Conservation (phyloP, 2,329 filamentous ascomycete genomes). For the Beauveria sp. region DNA sequence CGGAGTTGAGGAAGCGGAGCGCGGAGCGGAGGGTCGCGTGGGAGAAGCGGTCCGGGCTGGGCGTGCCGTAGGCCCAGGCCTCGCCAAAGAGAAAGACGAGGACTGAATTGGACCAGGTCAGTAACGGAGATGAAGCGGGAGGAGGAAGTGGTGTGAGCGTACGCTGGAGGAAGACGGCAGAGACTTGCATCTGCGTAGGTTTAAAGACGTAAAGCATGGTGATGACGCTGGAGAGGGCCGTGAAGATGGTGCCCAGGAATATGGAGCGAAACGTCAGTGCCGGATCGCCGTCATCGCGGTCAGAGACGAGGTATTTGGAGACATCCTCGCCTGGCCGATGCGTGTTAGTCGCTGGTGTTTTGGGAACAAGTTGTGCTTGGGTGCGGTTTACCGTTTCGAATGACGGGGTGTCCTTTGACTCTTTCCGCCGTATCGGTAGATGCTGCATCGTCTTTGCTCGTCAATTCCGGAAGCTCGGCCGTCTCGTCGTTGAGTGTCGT, state of each 20-base stretch:
- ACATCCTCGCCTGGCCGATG: slow-evolving; percentile 12
- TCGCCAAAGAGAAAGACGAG: slow-evolving; percentile 13
- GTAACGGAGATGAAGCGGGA: neutral
- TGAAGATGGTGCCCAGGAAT: slow-evolving; percentile 14
- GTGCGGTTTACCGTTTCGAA: slow-evolving; percentile 9
- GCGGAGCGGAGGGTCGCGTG: neutral
- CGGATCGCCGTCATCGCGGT: slow-evolving; percentile 16
- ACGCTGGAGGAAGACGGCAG: slow-evolving; percentile 15
- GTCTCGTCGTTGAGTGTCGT: neutral
- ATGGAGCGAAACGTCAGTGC: slow-evolving; percentile 17
- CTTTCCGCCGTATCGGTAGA: slow-evolving; percentile 1
- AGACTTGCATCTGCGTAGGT: slow-evolving; percentile 15
- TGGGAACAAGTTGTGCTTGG: neutral
- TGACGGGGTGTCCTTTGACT: slow-evolving; percentile 11
- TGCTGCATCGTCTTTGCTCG: neutral
- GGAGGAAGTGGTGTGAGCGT: neutral
- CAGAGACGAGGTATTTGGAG: slow-evolving; percentile 16
- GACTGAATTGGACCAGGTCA: neutral
- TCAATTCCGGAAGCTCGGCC: neutral
- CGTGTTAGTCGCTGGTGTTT: neutral
- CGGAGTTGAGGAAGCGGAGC: slow-evolving; percentile 14
- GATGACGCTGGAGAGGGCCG: slow-evolving; percentile 17
- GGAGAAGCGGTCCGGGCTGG: slow-evolving; percentile 12
- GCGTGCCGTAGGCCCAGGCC: slow-evolving; percentile 12
- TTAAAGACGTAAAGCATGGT: slow-evolving; percentile 17